Evolutionary conservation across 148 eudicot species (phyloP), one percentile per base, ranked within the genome.

Genomic region (Nepenthes gracilis): DNA sequence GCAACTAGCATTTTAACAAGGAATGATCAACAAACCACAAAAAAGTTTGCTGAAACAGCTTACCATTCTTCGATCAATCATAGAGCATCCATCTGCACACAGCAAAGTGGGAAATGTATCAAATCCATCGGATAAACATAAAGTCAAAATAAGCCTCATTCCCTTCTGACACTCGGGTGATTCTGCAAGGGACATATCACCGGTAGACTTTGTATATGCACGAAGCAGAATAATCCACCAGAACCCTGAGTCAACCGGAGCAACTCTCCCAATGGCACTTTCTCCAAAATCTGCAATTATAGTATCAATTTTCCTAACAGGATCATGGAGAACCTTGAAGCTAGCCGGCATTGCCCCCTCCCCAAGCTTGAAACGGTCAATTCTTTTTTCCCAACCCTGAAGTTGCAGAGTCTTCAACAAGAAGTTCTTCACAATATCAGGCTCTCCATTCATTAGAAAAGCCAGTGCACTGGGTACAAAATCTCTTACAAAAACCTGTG

Each of bases 261-360:
- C 98, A 67, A 93, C 98, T 73, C 98, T 82, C 69, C 98, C 98
- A 54, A 93, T 93, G 50, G 98, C 98, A 81, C 95, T 93, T 77
- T 93, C 98, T 53, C 98, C 98, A 74, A 93, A 93, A 73, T 93
- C 98, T 13, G 98, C 98, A 61, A 84, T 71, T 40, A 93, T 70
- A 34, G 91, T 79, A 70, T 93, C 98, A 2, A 89, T 84, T 71
- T 88, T 93, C 37, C 98, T 86, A 58, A 70, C 78, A 47, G 98
- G 91, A 58, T 93, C 93, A 64, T 93, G 98, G 58, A 88, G 98
- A 64, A 93, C 96, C 74, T 93, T 93, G 75, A 93, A 93, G 71
- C 98, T 93, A 62, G 98, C 98, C 8, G 98, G 98, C 98, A 93
- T 93, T n/a, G 71, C 98, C 15, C 98, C 98, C 78, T 93, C 91